Evolutionary conservation across 306 rosid species (phyloP).

Genomic region (Prunus padus): DNA sequence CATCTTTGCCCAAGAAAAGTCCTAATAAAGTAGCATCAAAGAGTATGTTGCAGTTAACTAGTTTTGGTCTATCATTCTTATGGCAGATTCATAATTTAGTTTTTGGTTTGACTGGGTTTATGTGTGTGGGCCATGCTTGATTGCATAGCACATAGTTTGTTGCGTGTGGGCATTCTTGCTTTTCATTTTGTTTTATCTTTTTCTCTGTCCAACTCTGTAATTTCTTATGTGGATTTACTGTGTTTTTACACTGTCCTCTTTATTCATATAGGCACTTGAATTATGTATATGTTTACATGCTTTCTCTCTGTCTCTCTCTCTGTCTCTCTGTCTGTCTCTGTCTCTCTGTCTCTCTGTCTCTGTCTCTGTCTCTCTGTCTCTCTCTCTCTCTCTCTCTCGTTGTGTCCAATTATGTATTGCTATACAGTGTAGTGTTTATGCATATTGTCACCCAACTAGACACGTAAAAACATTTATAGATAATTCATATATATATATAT

Average conservation of each 20-base stretch:
- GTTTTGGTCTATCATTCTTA: not conserved
- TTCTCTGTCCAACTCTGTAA: not conserved
- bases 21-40: conserved; percentile 53
- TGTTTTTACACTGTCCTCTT: not conserved
- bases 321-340: not conserved
- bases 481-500: no score
- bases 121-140: not conserved
- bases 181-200: not conserved
- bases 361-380: not conserved
- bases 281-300: not conserved
- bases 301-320: not conserved
- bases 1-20: conserved; percentile 44
- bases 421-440: not conserved
- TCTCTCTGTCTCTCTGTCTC: not conserved
- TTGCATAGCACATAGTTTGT: not conserved
- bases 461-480: not conserved
- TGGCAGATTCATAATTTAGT: conserved; percentile 2
- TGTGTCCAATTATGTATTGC: not conserved
- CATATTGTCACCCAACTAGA: not conserved
- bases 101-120: not conserved
- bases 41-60: conserved; percentile 44
- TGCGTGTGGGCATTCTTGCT: not conserved
- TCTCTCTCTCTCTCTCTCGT: not conserved
- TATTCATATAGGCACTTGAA: not conserved
- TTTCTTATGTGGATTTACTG: not conserved